phyloP scores from a whole-genome alignment of 164 flowering plant genomes.

The Liquidambar formosana region DNA sequence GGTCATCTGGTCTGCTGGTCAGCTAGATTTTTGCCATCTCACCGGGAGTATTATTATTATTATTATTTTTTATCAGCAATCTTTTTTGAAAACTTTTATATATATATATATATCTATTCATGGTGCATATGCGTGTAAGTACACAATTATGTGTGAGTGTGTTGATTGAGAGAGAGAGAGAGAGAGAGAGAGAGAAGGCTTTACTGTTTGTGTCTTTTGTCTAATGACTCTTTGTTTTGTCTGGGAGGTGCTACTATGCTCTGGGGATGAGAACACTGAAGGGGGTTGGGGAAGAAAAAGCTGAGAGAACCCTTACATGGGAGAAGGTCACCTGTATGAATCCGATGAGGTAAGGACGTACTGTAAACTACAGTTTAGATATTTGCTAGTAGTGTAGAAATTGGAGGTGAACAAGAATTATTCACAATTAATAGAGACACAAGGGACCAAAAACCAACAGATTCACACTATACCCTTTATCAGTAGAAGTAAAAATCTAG shows the following conservation, averaged over 20 bases:
- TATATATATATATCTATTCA: too few species aligned
- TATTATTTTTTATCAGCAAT: too few species aligned
- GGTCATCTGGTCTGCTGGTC: too few species aligned
- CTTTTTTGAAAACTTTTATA: too few species aligned
- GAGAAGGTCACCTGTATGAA: conserved; percentile 16
- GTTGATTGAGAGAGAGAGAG: conserved; percentile 2
- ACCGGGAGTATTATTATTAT: too few species aligned
- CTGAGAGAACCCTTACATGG: conserved; percentile 21
- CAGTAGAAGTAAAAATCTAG: neutral
- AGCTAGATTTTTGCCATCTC: too few species aligned
- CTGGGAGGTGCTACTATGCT: conserved; percentile 7
- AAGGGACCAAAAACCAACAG: neutral
- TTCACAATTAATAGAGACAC: neutral
- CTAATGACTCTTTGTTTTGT: conserved; percentile 12
- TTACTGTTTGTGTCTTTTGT: conserved; percentile 7
- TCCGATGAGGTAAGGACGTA: conserved; percentile 21
- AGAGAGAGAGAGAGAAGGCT: conserved; percentile 1
- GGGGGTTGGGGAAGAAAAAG: conserved; percentile 3
- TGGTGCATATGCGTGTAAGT: too few species aligned
- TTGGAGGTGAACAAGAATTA: conserved; percentile 8
- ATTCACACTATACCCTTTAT: conserved; percentile 4
- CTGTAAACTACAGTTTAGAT: conserved; percentile 13
- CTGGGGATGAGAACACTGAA: neutral
- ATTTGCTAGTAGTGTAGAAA: neutral
- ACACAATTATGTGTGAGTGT: too few species aligned